Evolutionary conservation across 129 eudicot genomes (phyloP), one percentile per base, ranked within the genome.

Genomic region (Saussurea involucrata): DNA sequence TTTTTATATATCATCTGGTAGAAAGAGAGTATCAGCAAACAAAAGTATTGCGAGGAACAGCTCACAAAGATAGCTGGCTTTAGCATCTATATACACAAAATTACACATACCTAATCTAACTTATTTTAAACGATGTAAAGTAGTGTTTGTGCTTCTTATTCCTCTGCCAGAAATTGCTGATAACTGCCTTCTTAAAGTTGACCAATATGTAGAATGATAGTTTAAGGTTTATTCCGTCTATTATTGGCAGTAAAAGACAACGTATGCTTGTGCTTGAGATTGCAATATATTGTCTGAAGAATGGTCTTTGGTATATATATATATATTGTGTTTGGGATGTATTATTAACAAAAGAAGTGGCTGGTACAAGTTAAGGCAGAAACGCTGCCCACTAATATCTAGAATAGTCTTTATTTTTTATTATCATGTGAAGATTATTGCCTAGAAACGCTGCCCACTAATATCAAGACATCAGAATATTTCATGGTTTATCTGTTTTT

Each of bases 191-290:
- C 9, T 69, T 60, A 34, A 69, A 69, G 57, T 37, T 31, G 73
- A 18, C 32, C 58, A n/a, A 37, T 20, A 21, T 37, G 61, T 53
- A 53, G 61, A 53, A 3, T n/a, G 24, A 6, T 9, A 53, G 8
- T 49, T 49, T 49, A 49, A 17, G 22, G 60, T 49, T 49, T 49
- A 49, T n/a, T 49, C 2, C 8, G 22, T 49, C 22, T 49, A 17
- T 69, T 12, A 70, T 70, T 22, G 61, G 33, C 34, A 70, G 74
- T 70, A 55, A 40, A 70, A 18, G 28, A 67, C 34, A 37, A 57
- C 42, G 5, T 67, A 7, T 21, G 27, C 27, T 17, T 25, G 33
- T 24, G n/a, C 36, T 27, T 10, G 9, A 9, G 49, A 13, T 40
- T 40, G 49, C 17, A 40, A 40, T 27, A 37, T 28, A 64, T 31